Percentiles rank a stretch among this genome's conserved stretches.
These are phyloP conservation scores for Chlorella sp. DNA, from an alignment of 139 green algal species.

Conservation along the genomic window DNA sequence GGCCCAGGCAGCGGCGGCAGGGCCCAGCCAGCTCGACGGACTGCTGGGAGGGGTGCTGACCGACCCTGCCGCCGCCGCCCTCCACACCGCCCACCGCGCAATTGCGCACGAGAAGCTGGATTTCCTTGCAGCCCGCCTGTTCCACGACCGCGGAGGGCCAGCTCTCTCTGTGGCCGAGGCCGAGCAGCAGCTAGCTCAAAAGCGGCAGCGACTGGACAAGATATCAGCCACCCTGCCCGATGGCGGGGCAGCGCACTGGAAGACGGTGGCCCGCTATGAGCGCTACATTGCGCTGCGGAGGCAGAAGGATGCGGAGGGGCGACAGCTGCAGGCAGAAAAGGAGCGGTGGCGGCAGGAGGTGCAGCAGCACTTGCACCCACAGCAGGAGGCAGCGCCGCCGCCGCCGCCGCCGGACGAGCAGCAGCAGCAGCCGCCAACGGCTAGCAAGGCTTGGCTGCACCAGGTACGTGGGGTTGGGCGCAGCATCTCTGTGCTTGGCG, in stretches of 20 bases:
- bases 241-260: too few species aligned
- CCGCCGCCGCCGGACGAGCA: background rate
- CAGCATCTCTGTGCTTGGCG: background rate
- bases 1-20: too few species aligned
- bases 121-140: too few species aligned
- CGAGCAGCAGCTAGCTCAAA: background rate
- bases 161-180: background rate
- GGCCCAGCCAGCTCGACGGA: too few species aligned
- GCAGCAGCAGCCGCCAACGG: background rate
- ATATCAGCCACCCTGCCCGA: background rate
- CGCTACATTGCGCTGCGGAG: background rate
- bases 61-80: too few species aligned
- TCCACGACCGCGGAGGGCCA: too few species aligned
- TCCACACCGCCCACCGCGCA: too few species aligned
- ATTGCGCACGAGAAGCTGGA: too few species aligned
- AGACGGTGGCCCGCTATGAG: background rate
- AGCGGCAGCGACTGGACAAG: background rate
- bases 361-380: background rate
- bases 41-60: too few species aligned
- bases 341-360: background rate
- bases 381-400: background rate
- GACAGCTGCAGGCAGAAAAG: background rate
- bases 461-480: background rate
- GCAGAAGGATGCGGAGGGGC: background rate
- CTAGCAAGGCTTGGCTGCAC: background rate